Conservation (phyloP, 495 filamentous ascomycete species). For the Lasiosphaeria hispida region DNA sequence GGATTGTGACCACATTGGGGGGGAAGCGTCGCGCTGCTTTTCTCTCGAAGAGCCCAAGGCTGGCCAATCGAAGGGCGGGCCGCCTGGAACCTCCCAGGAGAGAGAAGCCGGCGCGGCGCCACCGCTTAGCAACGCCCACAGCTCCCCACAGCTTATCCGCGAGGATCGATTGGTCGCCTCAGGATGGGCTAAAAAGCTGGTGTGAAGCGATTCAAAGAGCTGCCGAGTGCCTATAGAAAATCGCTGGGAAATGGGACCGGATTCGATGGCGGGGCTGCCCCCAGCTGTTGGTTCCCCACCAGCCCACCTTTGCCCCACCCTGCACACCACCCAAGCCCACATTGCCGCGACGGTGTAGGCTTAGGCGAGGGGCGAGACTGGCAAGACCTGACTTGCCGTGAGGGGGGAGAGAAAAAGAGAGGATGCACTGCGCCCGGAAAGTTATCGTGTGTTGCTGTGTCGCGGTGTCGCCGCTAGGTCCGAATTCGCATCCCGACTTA, state of each 20-base stretch:
- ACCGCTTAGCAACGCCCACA: constrained; percentile 1
- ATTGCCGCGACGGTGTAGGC: no score
- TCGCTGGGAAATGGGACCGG: no score
- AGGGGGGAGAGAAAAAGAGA: not conserved
- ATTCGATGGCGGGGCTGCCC: no score
- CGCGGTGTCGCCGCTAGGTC: constrained; percentile 9
- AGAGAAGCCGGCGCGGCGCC: not conserved
- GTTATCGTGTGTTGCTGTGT: constrained; percentile 8
- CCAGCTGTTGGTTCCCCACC: no score
- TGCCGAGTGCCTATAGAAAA: not conserved
- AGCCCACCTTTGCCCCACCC: no score
- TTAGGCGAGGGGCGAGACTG: no score
- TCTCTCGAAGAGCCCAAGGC: no score
- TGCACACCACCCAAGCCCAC: no score
- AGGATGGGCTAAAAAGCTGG: not conserved
- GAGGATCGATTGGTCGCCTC: constrained; percentile 20
- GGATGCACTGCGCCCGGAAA: constrained; percentile 7
- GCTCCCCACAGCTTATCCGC: constrained; percentile 15
- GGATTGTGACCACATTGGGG: not conserved
- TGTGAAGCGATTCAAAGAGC: not conserved
- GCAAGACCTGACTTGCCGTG: no score
- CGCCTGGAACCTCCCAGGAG: not conserved
- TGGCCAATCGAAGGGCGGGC: not conserved
- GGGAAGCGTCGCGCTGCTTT: no score
- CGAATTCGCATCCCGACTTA: constrained; percentile 4